phyloP scores from a whole-genome alignment of 345 rosid species.

The Salix brachista region DNA sequence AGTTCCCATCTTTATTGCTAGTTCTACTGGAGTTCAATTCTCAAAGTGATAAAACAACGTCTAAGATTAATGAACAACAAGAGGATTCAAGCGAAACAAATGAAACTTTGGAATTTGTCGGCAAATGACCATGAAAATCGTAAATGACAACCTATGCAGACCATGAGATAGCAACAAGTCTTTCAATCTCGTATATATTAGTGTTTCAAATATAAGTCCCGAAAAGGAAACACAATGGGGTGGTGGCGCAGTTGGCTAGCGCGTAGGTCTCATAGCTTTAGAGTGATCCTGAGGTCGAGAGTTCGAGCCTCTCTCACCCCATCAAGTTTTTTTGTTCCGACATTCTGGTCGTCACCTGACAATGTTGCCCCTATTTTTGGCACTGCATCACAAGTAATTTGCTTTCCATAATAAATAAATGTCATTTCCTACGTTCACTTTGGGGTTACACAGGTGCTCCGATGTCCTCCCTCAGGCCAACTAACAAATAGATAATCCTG shows the following conservation, averaged over 20 bases:
- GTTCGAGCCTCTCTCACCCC: constrained; percentile 52
- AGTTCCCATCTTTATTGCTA: background rate
- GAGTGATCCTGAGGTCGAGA: constrained; percentile 45
- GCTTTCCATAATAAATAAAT: background rate
- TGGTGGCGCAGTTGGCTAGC: constrained; percentile 60
- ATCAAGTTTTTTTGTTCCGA: background rate
- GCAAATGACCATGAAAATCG: no score
- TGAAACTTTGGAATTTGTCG: background rate
- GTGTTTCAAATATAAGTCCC: rapidly evolving
- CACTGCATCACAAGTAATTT: background rate
- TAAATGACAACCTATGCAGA: background rate
- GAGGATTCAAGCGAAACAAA: background rate
- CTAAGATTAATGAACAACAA: background rate
- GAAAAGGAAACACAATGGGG: background rate
- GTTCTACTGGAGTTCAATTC: background rate
- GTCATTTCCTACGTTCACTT: no score
- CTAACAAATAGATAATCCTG: no score
- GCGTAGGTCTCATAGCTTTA: constrained; percentile 40
- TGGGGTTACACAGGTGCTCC: no score
- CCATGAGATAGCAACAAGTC: background rate
- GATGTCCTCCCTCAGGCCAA: no score
- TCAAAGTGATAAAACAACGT: background rate
- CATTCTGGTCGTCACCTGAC: background rate
- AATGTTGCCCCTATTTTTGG: background rate
- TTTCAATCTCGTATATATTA: rapidly evolving